A percentile compares a stretch with the other conserved stretches of the same genome.
phyloP scores from a whole-genome alignment of 1,284 basidiomycete species.

The Ustilago nuda region DNA sequence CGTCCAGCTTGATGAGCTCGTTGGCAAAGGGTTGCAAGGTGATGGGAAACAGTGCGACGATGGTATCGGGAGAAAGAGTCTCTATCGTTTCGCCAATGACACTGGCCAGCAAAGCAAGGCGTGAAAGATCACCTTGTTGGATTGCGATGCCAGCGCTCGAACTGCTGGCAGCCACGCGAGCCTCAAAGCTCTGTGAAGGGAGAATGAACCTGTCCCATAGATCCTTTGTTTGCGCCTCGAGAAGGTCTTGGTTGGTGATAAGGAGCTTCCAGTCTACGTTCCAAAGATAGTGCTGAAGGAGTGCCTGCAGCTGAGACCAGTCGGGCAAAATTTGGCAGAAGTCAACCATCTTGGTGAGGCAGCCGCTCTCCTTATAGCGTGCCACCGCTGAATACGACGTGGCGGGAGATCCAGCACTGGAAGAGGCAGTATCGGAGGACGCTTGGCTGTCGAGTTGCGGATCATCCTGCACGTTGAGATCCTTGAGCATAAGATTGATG shows the following conservation, averaged over 20 bases:
- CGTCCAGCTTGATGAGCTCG: slow-evolving; percentile 15
- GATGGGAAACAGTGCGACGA: slow-evolving; percentile 19
- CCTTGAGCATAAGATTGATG: slow-evolving; percentile 53
- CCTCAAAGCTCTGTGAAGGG: slow-evolving; percentile 21
- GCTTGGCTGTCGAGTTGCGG: slow-evolving; percentile 12
- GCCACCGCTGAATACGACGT: slow-evolving; percentile 2
- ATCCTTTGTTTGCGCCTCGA: slow-evolving; percentile 35
- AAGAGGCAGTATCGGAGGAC: slow-evolving; percentile 23
- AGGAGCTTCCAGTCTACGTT: slow-evolving; percentile 53
- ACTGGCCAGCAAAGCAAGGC: slow-evolving; percentile 33
- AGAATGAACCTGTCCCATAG: slow-evolving; percentile 33
- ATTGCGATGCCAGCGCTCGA: slow-evolving; percentile 5
- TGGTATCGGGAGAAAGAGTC: slow-evolving; percentile 25
- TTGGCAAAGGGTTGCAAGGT: neutral
- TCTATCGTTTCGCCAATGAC: slow-evolving; percentile 48
- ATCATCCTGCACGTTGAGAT: slow-evolving; percentile 32
- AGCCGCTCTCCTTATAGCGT: slow-evolving; percentile 24
- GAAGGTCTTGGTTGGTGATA: slow-evolving; percentile 39
- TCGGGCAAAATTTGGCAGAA: slow-evolving; percentile 43
- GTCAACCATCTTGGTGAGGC: slow-evolving; percentile 24
- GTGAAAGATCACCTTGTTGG: slow-evolving; percentile 38
- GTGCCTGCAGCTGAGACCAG: slow-evolving; percentile 21
- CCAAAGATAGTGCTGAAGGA: slow-evolving; percentile 40
- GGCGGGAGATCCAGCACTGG: slow-evolving; percentile 4
- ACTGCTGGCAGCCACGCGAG: neutral